These are phyloP conservation scores for Acanthamoeba culbertsoni DNA, from an alignment of 208 protist genomes.

Conservation along the genomic window DNA sequence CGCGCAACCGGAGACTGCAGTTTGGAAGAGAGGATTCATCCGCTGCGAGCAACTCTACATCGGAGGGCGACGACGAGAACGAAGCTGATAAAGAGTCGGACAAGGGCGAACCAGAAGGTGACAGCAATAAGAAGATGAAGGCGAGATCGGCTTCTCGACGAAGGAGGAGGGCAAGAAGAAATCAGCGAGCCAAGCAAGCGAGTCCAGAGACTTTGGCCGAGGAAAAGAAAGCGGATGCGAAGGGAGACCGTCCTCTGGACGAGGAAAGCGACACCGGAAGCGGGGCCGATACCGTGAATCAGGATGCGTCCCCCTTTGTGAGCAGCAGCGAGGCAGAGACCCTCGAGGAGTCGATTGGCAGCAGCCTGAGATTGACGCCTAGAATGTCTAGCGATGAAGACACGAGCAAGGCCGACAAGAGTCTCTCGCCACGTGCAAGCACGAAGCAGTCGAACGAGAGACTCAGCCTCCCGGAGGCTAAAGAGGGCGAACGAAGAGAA, in stretches of 20 bases:
- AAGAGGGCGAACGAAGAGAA: too few relatives aligned
- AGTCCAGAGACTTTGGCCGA: too few relatives aligned
- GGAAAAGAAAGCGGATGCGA: too few relatives aligned
- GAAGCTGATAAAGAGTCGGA: neutral
- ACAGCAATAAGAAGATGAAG: neutral
- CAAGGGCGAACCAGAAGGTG: neutral
- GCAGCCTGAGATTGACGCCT: too few relatives aligned
- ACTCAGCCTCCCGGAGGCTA: neutral
- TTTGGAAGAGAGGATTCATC: neutral
- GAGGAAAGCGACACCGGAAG: too few relatives aligned
- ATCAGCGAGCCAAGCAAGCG: neutral
- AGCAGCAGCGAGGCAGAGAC: neutral
- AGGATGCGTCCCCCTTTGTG: neutral
- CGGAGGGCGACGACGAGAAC: neutral
- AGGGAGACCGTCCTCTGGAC: too few relatives aligned
- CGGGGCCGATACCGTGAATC: too few relatives aligned
- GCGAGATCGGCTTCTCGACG: too few relatives aligned
- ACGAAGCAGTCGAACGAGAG: neutral
- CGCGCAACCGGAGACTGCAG: too few relatives aligned
- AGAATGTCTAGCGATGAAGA: neutral
- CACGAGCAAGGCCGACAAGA: neutral
- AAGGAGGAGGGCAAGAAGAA: neutral
- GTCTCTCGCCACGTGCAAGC: too few relatives aligned
- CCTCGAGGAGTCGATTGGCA: neutral
- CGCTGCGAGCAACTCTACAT: too few relatives aligned